phyloP scores from a whole-genome alignment of 1,139 yeast genomes.

The Entelexis sorbosivorans region DNA sequence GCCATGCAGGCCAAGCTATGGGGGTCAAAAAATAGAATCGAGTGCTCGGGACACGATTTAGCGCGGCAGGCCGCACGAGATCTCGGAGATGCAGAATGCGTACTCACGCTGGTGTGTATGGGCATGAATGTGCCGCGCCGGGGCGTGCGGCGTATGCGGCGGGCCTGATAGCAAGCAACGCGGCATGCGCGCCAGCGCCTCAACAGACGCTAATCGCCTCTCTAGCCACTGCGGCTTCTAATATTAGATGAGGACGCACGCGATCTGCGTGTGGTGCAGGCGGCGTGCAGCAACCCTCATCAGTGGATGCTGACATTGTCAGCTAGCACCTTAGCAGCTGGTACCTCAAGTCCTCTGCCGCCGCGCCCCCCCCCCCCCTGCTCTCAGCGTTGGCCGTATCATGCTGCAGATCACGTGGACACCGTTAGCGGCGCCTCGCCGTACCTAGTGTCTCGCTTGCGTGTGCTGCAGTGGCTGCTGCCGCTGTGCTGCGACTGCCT shows the following conservation, averaged over 20 bases:
- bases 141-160: not conserved
- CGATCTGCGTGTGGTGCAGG: not conserved
- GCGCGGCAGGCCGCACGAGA: too few relatives aligned
- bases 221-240: not conserved
- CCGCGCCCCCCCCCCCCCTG: not conserved
- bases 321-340: not conserved
- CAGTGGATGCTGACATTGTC: not conserved
- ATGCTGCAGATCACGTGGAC: too few relatives aligned
- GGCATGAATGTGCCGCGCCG: not conserved
- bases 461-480: not conserved
- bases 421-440: not conserved
- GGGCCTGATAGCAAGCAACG: not conserved
- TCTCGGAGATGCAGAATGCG: too few relatives aligned
- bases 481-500: not conserved
- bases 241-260: not conserved
- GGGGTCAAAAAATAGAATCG: not conserved
- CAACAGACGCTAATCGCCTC: not conserved
- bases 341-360: not conserved
- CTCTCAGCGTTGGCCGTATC: not conserved
- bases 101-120: too few relatives aligned
- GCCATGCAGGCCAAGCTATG: not conserved
- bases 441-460: not conserved
- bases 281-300: conserved; percentile 5
- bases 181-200: not conserved
- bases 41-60: not conserved